These are phyloP conservation scores for Suillus subalutaceus DNA, from an alignment of 768 basidiomycete genomes.

Conservation along the genomic window DNA sequence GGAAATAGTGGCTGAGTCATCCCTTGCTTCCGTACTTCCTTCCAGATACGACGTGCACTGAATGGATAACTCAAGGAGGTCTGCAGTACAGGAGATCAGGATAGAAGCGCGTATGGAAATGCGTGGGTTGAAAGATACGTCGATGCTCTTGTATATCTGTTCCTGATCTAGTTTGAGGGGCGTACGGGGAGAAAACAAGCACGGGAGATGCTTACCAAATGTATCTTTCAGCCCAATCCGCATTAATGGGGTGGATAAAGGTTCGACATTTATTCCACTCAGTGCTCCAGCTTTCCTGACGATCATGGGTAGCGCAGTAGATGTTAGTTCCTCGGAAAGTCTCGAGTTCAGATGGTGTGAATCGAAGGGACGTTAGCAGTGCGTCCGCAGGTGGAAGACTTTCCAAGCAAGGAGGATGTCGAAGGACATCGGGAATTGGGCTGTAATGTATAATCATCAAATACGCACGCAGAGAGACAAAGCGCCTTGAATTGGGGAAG, in stretches of 20 bases:
- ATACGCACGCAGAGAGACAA: conserved; percentile 1
- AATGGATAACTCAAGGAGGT: conserved; percentile 64
- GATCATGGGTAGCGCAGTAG: conserved; percentile 73
- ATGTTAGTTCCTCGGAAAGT: conserved; percentile 80
- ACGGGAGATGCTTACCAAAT: conserved; percentile 59
- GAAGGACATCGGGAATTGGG: conserved; percentile 10
- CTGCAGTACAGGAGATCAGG: conserved; percentile 53
- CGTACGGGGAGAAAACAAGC: neutral
- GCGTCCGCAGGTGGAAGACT: conserved; percentile 60
- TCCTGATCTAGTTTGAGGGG: conserved; percentile 46
- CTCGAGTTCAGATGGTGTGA: conserved; percentile 61
- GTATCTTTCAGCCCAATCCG: conserved; percentile 38
- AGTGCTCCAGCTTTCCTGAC: conserved; percentile 57
- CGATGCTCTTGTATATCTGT: conserved; percentile 66
- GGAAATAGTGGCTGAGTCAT: conserved; percentile 54
- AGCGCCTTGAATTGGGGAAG: conserved; percentile 40
- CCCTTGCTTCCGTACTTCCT: conserved; percentile 12
- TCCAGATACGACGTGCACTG: conserved; percentile 56
- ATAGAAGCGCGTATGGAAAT: conserved; percentile 84
- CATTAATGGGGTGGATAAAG: conserved; percentile 39
- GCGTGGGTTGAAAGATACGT: conserved; percentile 87
- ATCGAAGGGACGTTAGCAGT: conserved; percentile 77
- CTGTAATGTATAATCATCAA: conserved; percentile 18
- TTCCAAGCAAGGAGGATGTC: conserved; percentile 65
- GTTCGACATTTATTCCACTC: conserved; percentile 64